These are phyloP conservation scores for Pichia sp. DNA, from an alignment of 1,139 yeast genomes.

Conservation along the genomic window DNA sequence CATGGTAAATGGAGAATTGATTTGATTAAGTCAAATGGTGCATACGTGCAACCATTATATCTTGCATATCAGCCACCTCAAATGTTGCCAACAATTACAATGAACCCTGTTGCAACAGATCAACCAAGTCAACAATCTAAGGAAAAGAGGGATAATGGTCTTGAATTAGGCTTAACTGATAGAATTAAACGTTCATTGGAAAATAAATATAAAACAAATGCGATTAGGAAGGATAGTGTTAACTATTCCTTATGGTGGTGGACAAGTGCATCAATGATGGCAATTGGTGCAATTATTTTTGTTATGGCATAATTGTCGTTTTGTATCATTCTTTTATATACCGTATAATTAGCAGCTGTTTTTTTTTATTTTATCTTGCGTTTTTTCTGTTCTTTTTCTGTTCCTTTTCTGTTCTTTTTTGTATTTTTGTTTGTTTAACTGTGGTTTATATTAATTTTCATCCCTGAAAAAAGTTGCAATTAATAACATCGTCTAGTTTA, in stretches of 20 bases:
- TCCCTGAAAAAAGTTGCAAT: too few relatives aligned
- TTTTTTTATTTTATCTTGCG: neutral
- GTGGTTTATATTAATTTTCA: too few relatives aligned
- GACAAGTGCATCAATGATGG: constrained; percentile 36
- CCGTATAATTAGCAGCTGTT: neutral
- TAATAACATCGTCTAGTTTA: too few relatives aligned
- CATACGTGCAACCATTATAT: constrained; percentile 79
- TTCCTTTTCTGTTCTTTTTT: neutral
- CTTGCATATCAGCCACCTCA: constrained; percentile 89
- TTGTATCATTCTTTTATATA: neutral
- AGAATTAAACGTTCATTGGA: constrained; percentile 67
- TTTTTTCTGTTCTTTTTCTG: neutral
- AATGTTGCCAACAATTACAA: constrained; percentile 89
- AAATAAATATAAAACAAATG: constrained; percentile 74
- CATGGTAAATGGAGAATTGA: constrained; percentile 77
- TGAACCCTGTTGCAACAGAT: constrained; percentile 68
- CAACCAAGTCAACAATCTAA: constrained; percentile 24
- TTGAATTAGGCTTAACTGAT: constrained; percentile 24
- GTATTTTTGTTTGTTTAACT: too few relatives aligned
- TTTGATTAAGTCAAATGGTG: constrained; percentile 75
- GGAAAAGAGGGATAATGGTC: constrained; percentile 12
- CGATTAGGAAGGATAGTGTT: constrained; percentile 42
- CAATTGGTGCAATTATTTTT: constrained; percentile 33
- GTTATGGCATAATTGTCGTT: constrained; percentile 3
- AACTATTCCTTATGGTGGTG: constrained; percentile 52